Base-by-base conservation (phyloP, 257 asterid genomes). In the Gynochthodes officinalis region DNA sequence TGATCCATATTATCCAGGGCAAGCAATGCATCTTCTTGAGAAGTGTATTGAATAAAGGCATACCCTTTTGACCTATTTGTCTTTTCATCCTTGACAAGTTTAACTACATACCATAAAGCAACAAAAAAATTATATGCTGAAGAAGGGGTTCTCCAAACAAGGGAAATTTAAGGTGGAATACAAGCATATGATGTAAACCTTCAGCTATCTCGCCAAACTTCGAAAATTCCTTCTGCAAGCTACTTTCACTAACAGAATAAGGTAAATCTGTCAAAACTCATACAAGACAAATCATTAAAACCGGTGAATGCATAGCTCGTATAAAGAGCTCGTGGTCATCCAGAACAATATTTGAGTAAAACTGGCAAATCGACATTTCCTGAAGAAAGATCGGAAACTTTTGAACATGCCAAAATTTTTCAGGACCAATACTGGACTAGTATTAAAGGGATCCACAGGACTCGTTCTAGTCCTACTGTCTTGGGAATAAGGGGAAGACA, bases 1-100 rank as follows among this genome's bases (percentile, higher is more conserved):
- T 80, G 74, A 80, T 88, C 94, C 89, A 86, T 86, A 86, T 73
- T 83, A 65, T 88, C 94, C 77, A 84, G 71, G 57, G 89, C 91
- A 39, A 79, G 86, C 80, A 88, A 43, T 25, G 89, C 91, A 64
- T 83, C 83, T 64, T 86, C 89, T 78, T 84, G 86, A 32, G 85
- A 84, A 75, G 87, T 69, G 74, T 86, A 86, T n/a, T 88, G 91
- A 74, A 88, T 84, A 75, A 84, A 86, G 8, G 94, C 94, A 67
- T 49, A 84, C 74, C 94, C 94, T 70, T 83, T 84, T 30, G 89
- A 72, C 84, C 66, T 84, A 73, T 79, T 73, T 55, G 79, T 76
- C 16, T 62, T 79, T 78, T 84, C 79, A 73, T 88, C 89, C 84
- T 76, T 84, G 57, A 78, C 75, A 42, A 88, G 82, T 70, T 66